Evolutionary conservation across 108 stramenopile species (phyloP).

Genomic region (Thalassiosira profunda): DNA sequence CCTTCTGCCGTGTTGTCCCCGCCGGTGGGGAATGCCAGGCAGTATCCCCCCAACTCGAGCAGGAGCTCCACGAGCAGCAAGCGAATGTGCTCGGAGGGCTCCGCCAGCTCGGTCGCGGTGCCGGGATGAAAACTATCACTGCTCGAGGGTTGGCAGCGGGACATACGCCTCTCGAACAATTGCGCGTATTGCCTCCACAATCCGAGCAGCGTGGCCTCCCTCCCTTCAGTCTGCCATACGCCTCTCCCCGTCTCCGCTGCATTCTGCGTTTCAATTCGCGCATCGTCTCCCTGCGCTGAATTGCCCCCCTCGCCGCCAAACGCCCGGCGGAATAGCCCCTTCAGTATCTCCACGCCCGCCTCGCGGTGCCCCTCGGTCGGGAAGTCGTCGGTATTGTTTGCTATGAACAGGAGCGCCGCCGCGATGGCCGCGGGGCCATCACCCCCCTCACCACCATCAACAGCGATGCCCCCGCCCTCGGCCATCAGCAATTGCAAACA

Average conservation of each 20-base stretch:
- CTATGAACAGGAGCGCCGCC: constrained; percentile 1
- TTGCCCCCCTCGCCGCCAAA: constrained; percentile 2
- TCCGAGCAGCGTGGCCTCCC: background rate
- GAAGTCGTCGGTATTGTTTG: constrained; percentile 7
- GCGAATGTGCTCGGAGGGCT: constrained; percentile 44
- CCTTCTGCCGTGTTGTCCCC: background rate
- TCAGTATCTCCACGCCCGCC: constrained; percentile 31
- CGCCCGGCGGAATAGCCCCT: background rate
- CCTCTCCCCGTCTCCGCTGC: background rate
- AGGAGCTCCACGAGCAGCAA: constrained; percentile 35
- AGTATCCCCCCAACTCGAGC: constrained; percentile 26
- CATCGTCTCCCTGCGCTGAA: background rate
- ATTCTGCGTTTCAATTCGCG: background rate
- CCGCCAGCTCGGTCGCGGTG: constrained; percentile 9
- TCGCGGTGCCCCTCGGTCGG: constrained; percentile 48
- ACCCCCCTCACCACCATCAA: background rate
- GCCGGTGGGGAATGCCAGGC: background rate
- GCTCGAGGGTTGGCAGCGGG: background rate
- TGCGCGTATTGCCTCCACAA: constrained; percentile 16
- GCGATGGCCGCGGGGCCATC: background rate
- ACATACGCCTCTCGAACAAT: constrained; percentile 29
- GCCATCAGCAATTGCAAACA: background rate
- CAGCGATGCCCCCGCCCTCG: background rate
- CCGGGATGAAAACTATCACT: background rate
- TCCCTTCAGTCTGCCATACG: background rate